Conservation (phyloP, 305 asterid genomes). For the Fraxinus baroniana region DNA sequence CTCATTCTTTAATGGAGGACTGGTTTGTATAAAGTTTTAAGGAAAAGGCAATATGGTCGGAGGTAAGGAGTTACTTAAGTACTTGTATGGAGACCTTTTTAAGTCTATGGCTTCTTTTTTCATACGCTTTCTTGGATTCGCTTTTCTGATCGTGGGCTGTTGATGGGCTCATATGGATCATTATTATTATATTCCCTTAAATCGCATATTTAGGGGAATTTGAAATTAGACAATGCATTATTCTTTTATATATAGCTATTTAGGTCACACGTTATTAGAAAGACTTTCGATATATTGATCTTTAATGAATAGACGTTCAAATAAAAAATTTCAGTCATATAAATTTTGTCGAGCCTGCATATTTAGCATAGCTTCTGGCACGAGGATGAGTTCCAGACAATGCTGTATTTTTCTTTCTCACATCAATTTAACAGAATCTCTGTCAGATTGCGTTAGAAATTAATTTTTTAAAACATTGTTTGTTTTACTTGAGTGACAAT, state of each 20-base stretch:
- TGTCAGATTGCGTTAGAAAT: no score
- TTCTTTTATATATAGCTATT: no score
- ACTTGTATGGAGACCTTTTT: slow-evolving; percentile 31
- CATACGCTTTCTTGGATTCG: slow-evolving; percentile 40
- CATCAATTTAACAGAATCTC: no score
- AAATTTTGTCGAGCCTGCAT: no score
- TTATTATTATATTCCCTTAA: background rate
- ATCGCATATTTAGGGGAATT: background rate
- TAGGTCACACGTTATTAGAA: background rate
- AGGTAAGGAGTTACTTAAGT: slow-evolving; percentile 26
- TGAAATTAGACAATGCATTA: no score
- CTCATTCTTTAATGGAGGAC: slow-evolving; percentile 16
- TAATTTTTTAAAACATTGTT: no score
- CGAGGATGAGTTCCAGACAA: no score
- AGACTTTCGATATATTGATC: background rate
- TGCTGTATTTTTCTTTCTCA: no score
- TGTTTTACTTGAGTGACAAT: no score
- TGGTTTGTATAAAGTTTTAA: slow-evolving; percentile 21
- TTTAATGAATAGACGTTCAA: background rate
- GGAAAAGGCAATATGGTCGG: slow-evolving; percentile 39
- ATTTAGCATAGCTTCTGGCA: no score
- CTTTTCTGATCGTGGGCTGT: slow-evolving; percentile 43
- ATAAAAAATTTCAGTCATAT: no score
- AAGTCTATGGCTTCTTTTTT: slow-evolving; percentile 9
- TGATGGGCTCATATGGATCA: slow-evolving; percentile 22